Conservation (phyloP, 2,329 filamentous ascomycete genomes). For the Trichoderma sp. region DNA sequence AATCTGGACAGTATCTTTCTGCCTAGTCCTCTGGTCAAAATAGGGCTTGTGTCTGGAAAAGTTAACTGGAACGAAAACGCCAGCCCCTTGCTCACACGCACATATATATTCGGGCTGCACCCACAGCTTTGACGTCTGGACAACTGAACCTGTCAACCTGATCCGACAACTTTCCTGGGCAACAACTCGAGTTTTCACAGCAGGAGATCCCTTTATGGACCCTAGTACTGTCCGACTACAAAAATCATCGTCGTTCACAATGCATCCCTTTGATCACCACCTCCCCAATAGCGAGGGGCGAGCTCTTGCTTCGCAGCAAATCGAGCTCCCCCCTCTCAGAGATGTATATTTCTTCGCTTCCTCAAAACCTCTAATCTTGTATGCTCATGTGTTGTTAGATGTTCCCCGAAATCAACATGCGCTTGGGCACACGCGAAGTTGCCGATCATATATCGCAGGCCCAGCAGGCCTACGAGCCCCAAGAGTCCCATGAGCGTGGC, state of each 20-base stretch:
- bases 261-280: constrained; percentile 52
- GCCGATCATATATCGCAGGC: not conserved
- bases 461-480: not conserved
- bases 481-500: not conserved
- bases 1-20: not conserved
- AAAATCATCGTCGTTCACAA: constrained; percentile 41
- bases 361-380: not conserved
- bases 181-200: not conserved
- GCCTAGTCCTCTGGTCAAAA: not conserved
- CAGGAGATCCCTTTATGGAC: constrained; percentile 16
- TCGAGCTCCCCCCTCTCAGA: constrained; percentile 57
- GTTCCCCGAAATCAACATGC: constrained; percentile 50
- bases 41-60: not conserved
- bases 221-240: constrained; percentile 31
- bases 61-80: not conserved
- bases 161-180: too few species aligned
- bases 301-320: constrained; percentile 34
- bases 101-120: not conserved
- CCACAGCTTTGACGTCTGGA: too few species aligned
- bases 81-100: not conserved
- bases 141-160: not conserved
- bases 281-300: constrained; percentile 33
- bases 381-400: constrained; percentile 41
- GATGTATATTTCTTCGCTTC: constrained; percentile 46
- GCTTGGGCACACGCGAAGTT: constrained; percentile 27